A percentile compares a stretch with the other conserved stretches of the same genome.
phyloP scores from a whole-genome alignment of 306 rosid genomes.

The Psophocarpus tetragonolobus region DNA sequence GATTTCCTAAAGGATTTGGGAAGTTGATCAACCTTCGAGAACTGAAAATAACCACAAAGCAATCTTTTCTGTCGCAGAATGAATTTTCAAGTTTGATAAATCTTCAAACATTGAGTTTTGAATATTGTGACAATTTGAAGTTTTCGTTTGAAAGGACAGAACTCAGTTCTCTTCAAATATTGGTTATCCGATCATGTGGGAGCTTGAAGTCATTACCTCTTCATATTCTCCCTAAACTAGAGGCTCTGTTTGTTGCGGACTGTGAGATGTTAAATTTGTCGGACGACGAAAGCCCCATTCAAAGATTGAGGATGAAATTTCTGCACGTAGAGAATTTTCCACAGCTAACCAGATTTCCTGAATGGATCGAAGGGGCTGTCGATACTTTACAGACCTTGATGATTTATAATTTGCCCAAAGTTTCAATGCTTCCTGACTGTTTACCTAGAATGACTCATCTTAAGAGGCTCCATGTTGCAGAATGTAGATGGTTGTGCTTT shows the following conservation, averaged over 20 bases:
- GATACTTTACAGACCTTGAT: not conserved
- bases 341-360: not conserved
- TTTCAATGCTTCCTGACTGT: not conserved
- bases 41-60: slow-evolving; percentile 12
- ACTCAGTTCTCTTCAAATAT: not conserved
- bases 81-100: not conserved
- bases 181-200: not conserved
- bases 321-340: not conserved
- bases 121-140: not conserved
- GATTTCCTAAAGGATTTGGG: not conserved
- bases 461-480: not conserved
- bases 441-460: not conserved
- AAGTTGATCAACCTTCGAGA: not conserved
- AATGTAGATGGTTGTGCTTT: not conserved
- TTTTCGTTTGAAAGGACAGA: not conserved
- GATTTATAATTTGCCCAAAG: not conserved
- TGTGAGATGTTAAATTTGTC: not conserved
- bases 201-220: not conserved
- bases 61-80: not conserved
- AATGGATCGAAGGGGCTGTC: not conserved
- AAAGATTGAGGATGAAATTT: not conserved
- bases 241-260: not conserved
- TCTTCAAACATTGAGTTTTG: not conserved
- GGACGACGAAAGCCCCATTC: not conserved
- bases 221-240: not conserved